Conservation (phyloP, 1,284 basidiomycete species). For the Agaricales sp. region DNA sequence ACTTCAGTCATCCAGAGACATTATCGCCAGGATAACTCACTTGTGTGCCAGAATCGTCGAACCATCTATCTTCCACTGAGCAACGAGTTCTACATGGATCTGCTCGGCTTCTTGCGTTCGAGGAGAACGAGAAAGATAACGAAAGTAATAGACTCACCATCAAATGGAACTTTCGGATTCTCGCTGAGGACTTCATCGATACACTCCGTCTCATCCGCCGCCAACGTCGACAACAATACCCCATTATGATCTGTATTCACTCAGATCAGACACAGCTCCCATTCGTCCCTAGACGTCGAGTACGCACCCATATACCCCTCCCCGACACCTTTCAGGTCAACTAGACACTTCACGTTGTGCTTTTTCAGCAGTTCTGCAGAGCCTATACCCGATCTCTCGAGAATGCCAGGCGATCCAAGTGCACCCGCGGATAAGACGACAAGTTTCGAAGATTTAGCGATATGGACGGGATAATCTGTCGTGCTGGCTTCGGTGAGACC, state of each 20-base stretch:
- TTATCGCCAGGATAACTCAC: no score
- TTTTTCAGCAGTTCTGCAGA: constrained; percentile 26
- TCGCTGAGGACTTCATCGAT: no score
- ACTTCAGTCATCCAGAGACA: no score
- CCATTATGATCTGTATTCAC: constrained; percentile 3
- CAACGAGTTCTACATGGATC: no score
- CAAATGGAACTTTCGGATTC: no score
- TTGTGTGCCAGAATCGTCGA: background rate
- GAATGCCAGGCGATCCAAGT: constrained; percentile 43
- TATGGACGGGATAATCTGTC: constrained; percentile 12
- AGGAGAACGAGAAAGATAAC: no score
- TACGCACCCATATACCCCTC: constrained; percentile 38
- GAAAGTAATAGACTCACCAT: no score
- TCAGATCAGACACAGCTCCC: background rate
- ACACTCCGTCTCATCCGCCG: no score
- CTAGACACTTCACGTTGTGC: constrained; percentile 27
- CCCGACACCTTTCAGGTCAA: constrained; percentile 49
- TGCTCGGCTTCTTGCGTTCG: no score
- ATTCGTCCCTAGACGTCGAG: background rate
- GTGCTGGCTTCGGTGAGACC: constrained; percentile 10
- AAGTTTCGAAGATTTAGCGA: constrained; percentile 28
- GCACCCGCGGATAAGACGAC: constrained; percentile 43
- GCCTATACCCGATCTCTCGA: constrained; percentile 46
- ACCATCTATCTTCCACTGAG: background rate
- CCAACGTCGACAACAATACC: no score